Percentiles rank a stretch among this genome's conserved stretches.
Evolutionary conservation across 225 moss, liverwort and hornwort genomes (phyloP).

Genomic region (Pleurozium schreberi): DNA sequence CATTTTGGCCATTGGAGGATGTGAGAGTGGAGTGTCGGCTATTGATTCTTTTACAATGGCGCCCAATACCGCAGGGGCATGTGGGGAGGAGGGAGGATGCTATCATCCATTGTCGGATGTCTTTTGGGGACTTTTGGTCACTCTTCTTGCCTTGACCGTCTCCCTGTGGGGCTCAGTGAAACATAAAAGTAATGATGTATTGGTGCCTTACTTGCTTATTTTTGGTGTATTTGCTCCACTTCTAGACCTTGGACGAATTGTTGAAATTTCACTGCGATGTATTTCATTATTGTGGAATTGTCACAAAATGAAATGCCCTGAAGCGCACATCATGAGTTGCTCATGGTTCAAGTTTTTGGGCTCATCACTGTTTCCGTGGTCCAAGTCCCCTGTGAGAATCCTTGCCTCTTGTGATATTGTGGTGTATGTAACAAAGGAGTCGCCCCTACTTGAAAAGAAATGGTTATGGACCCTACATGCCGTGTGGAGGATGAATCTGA

Average conservation of each 20-base stretch:
- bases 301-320: neutral
- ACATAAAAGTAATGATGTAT: too few relatives aligned
- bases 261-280: fast-evolving
- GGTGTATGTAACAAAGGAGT: neutral
- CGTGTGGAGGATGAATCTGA: fast-evolving
- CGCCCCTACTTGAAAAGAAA: neutral
- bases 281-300: neutral
- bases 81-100: neutral
- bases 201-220: too few relatives aligned
- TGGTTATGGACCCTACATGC: fast-evolving
- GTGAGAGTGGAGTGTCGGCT: neutral
- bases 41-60: neutral
- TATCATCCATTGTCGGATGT: neutral
- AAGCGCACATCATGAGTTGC: fast-evolving
- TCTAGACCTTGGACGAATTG: fast-evolving
- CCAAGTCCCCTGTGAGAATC: neutral
- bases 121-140: neutral
- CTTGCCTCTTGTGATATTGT: neutral
- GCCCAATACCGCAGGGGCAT: neutral
- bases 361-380: neutral
- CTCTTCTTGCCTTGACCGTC: neutral
- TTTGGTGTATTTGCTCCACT: neutral
- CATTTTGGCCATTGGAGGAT: neutral
- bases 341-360: neutral
- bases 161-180: neutral